Percentiles rank a stretch among this genome's conserved stretches.
Conservation (phyloP, 371 early-diverging fungal genomes). For the Polyrhizophydium stewartii region DNA sequence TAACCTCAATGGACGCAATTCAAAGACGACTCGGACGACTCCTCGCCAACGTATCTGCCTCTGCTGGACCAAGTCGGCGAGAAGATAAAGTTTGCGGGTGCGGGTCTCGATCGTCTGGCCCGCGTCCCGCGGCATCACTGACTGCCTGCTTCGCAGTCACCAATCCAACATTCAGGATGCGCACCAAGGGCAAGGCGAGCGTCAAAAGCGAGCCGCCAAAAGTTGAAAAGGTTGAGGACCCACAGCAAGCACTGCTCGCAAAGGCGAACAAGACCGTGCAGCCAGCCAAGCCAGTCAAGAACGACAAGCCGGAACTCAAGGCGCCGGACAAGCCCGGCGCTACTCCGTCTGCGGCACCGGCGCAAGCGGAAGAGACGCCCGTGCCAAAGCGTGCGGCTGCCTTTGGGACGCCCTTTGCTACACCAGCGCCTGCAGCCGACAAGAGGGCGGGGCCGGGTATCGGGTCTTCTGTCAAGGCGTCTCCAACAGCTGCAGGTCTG, state of each 20-base stretch:
- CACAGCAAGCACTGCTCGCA: background rate
- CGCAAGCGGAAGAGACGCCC: too few relatives aligned
- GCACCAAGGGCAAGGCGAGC: slow-evolving; percentile 14
- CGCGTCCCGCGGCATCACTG: background rate
- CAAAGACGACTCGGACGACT: slow-evolving; percentile 33
- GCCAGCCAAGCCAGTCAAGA: background rate
- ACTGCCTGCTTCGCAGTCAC: background rate
- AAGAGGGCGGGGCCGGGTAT: background rate
- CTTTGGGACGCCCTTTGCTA: too few relatives aligned
- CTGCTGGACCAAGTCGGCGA: slow-evolving; percentile 33
- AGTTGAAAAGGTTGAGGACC: background rate
- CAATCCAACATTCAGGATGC: slow-evolving; percentile 4
- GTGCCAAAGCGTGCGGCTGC: too few relatives aligned
- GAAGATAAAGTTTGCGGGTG: slow-evolving; percentile 40
- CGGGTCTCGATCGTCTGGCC: slow-evolving; percentile 2
- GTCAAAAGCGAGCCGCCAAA: slow-evolving; percentile 7
- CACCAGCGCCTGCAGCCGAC: background rate
- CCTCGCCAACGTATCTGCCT: slow-evolving; percentile 25
- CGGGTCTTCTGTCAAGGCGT: background rate
- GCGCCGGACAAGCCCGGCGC: background rate
- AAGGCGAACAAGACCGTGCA: background rate
- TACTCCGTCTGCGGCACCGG: too few relatives aligned
- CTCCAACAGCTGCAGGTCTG: background rate
- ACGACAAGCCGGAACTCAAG: background rate
- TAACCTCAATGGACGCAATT: background rate